Percentiles rank a stretch among this genome's conserved stretches.
phyloP scores from a whole-genome alignment of 306 rosid genomes.

The Glycyrrhiza uralensis region DNA sequence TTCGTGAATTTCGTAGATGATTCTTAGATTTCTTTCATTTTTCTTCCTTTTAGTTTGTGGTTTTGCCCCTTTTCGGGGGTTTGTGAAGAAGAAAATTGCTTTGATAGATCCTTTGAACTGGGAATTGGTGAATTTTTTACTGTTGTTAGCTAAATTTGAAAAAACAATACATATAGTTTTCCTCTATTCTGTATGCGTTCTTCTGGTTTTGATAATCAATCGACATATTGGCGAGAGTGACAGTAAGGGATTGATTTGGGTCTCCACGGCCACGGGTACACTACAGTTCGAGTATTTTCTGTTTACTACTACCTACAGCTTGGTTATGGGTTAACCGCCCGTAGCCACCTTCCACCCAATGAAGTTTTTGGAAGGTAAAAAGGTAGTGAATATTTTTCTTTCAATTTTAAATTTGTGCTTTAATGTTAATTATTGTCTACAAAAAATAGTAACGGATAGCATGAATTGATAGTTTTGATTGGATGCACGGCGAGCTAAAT shows the following conservation, averaged over 20 bases:
- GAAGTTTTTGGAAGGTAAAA: not conserved
- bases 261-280: too few relatives aligned
- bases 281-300: not conserved
- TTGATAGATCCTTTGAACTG: not conserved
- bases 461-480: not conserved
- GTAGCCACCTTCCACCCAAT: too few relatives aligned
- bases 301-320: not conserved
- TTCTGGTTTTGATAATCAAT: not conserved
- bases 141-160: not conserved
- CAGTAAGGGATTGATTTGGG: too few relatives aligned
- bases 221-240: not conserved
- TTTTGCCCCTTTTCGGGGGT: not conserved
- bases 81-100: constrained; percentile 21
- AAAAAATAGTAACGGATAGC: not conserved
- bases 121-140: not conserved
- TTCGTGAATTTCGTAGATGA: not conserved
- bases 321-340: too few relatives aligned
- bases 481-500: not conserved
- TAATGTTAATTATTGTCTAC: not conserved
- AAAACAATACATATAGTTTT: too few relatives aligned
- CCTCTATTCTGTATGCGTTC: too few relatives aligned
- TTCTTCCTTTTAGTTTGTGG: not conserved
- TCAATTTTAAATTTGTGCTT: not conserved
- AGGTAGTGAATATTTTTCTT: not conserved
- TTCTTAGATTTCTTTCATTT: not conserved